A percentile compares a stretch with the other conserved stretches of the same genome.
Evolutionary conservation across 176 grass and related monocot species (phyloP).

Genomic region (Musa acuminata): DNA sequence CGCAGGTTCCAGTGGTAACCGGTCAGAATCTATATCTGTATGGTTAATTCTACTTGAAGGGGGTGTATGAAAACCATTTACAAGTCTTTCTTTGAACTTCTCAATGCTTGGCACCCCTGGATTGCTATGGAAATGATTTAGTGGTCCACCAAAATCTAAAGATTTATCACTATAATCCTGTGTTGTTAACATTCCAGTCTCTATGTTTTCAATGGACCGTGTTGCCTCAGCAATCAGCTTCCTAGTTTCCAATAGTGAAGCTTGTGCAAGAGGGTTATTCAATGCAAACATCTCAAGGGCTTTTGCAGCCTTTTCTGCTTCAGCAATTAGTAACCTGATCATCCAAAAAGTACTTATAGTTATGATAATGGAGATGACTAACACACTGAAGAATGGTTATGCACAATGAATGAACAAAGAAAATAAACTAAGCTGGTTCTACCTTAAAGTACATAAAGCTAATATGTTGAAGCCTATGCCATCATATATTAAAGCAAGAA

Average conservation of each 20-base stretch:
- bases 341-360: not conserved
- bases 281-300: slow-evolving; percentile 55
- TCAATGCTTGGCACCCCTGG: slow-evolving; percentile 13
- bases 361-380: not conserved
- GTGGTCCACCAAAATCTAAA: slow-evolving; percentile 11
- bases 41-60: slow-evolving; percentile 20
- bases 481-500: not conserved
- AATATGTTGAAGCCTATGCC: not conserved
- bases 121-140: slow-evolving; percentile 5
- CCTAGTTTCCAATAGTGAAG: slow-evolving; percentile 68
- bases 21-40: slow-evolving; percentile 28
- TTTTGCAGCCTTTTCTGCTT: slow-evolving; percentile 70
- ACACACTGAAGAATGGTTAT: not conserved
- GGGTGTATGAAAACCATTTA: slow-evolving; percentile 37
- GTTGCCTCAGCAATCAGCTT: slow-evolving; percentile 65
- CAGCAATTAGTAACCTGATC: slow-evolving; percentile 64
- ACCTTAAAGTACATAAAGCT: not conserved
- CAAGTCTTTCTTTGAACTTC: slow-evolving; percentile 23
- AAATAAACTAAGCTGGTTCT: not conserved
- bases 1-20: slow-evolving; percentile 1
- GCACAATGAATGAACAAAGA: not conserved
- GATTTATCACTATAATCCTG: slow-evolving; percentile 26
- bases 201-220: slow-evolving; percentile 34
- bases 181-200: slow-evolving; percentile 6
- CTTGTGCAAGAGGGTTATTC: slow-evolving; percentile 49